Evolutionary conservation across 345 rosid species (phyloP).

Genomic region (Bruguiera sexangula): DNA sequence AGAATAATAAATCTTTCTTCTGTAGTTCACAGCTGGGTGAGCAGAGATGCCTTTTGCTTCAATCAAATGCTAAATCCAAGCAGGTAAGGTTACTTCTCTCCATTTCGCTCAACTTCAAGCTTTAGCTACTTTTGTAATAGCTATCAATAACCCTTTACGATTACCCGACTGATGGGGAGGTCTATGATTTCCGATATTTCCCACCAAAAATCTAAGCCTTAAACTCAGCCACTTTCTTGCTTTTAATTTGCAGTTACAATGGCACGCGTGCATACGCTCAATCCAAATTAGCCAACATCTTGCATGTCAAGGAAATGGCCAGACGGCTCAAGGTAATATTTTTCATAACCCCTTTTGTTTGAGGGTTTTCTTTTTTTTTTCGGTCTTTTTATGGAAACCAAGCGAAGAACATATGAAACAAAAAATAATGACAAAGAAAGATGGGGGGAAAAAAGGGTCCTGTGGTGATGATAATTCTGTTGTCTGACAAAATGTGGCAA

Average conservation of each 20-base stretch:
- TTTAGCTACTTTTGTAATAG: neutral
- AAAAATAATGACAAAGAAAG: neutral
- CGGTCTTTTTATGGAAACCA: neutral
- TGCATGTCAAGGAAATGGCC: constrained; percentile 81
- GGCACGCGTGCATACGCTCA: constrained; percentile 93
- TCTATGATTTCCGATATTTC: too few species aligned
- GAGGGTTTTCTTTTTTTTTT: neutral
- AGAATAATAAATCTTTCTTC: constrained; percentile 90
- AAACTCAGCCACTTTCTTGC: neutral
- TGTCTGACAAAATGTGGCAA: neutral
- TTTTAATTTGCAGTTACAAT: constrained; percentile 49
- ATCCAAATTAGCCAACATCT: constrained; percentile 74
- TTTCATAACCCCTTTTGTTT: neutral
- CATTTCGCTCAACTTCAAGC: neutral
- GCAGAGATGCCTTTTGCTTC: constrained; percentile 60
- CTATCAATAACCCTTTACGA: neutral
- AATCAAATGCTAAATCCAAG: constrained; percentile 57
- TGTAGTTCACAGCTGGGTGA: constrained; percentile 87
- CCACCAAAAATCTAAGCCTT: too few species aligned
- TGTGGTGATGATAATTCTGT: neutral
- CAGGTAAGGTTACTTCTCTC: constrained; percentile 40
- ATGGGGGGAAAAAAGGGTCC: neutral
- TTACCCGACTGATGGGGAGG: too few species aligned
- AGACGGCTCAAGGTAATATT: constrained; percentile 62
- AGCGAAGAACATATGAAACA: neutral